Evolutionary conservation across 2,329 filamentous ascomycete species (phyloP), one percentile per base, ranked within the genome.

Genomic region (Calcarisporium arbuscula): DNA sequence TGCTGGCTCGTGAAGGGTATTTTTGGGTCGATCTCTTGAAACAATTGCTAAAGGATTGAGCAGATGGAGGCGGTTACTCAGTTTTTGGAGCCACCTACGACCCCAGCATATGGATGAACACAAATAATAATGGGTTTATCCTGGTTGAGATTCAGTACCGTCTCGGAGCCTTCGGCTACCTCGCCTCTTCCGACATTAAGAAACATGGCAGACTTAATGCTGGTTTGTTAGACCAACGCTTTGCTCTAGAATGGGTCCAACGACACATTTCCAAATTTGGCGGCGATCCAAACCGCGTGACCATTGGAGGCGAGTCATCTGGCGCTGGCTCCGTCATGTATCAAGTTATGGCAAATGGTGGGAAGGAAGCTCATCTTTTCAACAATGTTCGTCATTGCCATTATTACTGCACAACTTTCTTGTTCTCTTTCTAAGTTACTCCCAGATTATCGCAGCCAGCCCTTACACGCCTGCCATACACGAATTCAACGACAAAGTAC

Each of bases 391-490:
- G 35, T 35, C 8, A 4, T 11, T 8, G 9, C 12, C 3, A 8
- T 6, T 19, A 22, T 12, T 20, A 10, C 21, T n/a, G n/a, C 5
- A 14, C 14, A 10, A 23, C 20, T 27, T 25, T 25, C 10, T 25
- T 14, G 10, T 4, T n/a, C n/a, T n/a, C n/a, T n/a, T n/a, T n/a
- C n/a, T n/a, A n/a, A n/a, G n/a, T n/a, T 12, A 36, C 26, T 25
- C 11, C 19, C 17, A 42, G 42, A 34, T 44, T 10, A 60, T 64
- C 23, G 44, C 53, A 3, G 47, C 54, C 1, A 62, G 58, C 26
- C 72, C 74, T 2, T 78, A 72, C 42, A 58, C 74, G 8, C 70
- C 73, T 0, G 67, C 68, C 35, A 69, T 75, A 41, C 74, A 74
- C 48, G 57, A 54, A 1, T 61, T 55, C 37, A 43, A 61, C 33